phyloP scores from a whole-genome alignment of 495 filamentous ascomycete species.

The Penicillium turbatum region DNA sequence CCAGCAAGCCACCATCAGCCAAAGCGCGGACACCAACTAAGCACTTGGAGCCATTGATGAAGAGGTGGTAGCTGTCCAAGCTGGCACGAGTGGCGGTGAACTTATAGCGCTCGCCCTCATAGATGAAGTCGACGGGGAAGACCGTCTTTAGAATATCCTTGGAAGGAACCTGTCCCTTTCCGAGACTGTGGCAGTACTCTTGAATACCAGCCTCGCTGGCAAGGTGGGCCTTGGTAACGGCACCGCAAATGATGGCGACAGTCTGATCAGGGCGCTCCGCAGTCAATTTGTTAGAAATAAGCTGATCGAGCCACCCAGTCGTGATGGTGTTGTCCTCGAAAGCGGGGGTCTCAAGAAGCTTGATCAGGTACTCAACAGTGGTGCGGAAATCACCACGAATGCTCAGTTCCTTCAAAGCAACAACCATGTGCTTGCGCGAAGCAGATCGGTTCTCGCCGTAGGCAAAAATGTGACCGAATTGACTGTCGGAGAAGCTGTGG shows the following conservation, averaged over 20 bases:
- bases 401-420: slow-evolving; percentile 96
- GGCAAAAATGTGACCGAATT: slow-evolving; percentile 99
- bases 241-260: slow-evolving; percentile 87
- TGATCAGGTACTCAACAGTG: slow-evolving; percentile 98
- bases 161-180: slow-evolving; percentile 93
- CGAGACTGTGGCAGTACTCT: slow-evolving; percentile 83
- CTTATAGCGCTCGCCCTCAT: slow-evolving; percentile 93
- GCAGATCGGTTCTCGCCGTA: slow-evolving; percentile 96
- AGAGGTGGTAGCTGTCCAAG: slow-evolving; percentile 91
- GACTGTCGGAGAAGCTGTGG: slow-evolving; percentile 97
- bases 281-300: slow-evolving; percentile 96
- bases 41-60: slow-evolving; percentile 98
- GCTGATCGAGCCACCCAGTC: slow-evolving; percentile 96
- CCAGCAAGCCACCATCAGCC: slow-evolving; percentile 89
- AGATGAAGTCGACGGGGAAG: slow-evolving; percentile 98
- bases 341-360: slow-evolving; percentile 94
- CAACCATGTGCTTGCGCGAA: slow-evolving; percentile 98
- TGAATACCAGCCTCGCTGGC: slow-evolving; percentile 81
- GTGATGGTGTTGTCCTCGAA: slow-evolving; percentile 99
- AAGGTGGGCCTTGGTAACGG: slow-evolving; percentile 90
- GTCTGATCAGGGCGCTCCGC: slow-evolving; percentile 92
- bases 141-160: slow-evolving; percentile 98
- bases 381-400: slow-evolving; percentile 99
- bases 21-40: slow-evolving; percentile 88
- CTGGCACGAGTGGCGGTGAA: slow-evolving; percentile 96